Evolutionary conservation across 2,329 filamentous ascomycete genomes (phyloP).

Genomic region (Chaetomium sp.): DNA sequence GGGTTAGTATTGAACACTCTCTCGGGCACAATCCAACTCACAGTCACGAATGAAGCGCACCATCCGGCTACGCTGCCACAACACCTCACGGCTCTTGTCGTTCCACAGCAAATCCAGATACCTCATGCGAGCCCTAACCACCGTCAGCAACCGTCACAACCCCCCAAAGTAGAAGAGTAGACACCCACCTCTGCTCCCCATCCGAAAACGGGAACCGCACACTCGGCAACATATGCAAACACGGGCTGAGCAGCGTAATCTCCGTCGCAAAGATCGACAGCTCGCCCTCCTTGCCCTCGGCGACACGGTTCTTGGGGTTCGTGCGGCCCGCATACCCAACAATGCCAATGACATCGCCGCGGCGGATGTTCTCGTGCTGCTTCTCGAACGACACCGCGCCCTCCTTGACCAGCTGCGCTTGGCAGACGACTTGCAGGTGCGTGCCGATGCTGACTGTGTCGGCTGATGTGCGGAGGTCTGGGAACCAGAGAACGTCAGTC

Average conservation of each 20-base stretch:
- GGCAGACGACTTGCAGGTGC: constrained; percentile 87
- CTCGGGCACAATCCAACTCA: background rate
- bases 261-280: constrained; percentile 89
- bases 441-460: constrained; percentile 54
- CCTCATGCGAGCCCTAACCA: constrained; percentile 68
- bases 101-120: constrained; percentile 98
- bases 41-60: constrained; percentile 79
- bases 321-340: constrained; percentile 79
- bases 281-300: constrained; percentile 73
- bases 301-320: constrained; percentile 81
- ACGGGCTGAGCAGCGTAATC: constrained; percentile 80
- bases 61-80: constrained; percentile 81
- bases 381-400: constrained; percentile 65
- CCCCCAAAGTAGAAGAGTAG: too few species aligned
- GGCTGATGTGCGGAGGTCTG: constrained; percentile 49
- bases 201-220: constrained; percentile 96
- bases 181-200: constrained; percentile 74
- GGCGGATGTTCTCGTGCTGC: constrained; percentile 81
- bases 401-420: constrained; percentile 69
- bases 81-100: constrained; percentile 72
- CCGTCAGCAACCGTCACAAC: background rate
- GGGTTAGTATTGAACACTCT: background rate
- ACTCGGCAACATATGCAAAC: constrained; percentile 81
- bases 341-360: constrained; percentile 90
- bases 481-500: background rate